A percentile compares a stretch with the other conserved stretches of the same genome.
phyloP scores from a whole-genome alignment of 148 eudicot genomes.

The Silene latifolia region DNA sequence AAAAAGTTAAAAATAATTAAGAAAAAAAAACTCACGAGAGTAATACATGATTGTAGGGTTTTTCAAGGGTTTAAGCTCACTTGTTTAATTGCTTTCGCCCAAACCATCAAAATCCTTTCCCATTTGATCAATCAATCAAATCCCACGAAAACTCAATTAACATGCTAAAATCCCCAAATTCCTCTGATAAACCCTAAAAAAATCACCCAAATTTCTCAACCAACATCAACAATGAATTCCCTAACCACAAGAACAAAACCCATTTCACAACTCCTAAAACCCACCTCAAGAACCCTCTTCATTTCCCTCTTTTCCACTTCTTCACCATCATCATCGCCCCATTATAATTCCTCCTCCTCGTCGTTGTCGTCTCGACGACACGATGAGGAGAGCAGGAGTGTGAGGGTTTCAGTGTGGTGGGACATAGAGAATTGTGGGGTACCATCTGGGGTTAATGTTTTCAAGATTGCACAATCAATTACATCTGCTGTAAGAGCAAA shows the following conservation, averaged over 20 bases:
- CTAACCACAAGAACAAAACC: slow-evolving; percentile 18
- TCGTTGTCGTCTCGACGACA: slow-evolving; percentile 28
- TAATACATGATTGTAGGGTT: too few relatives aligned
- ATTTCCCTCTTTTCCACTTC: slow-evolving; percentile 19
- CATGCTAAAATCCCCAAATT: not conserved
- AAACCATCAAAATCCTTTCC: not conserved
- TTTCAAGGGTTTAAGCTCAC: slow-evolving; percentile 28
- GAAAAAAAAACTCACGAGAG: too few relatives aligned
- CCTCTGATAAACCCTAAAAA: not conserved
- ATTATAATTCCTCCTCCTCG: not conserved
- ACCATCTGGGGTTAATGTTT: slow-evolving; percentile 59
- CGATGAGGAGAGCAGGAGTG: slow-evolving; percentile 62
- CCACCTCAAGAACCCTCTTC: slow-evolving; percentile 20
- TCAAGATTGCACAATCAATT: slow-evolving; percentile 55
- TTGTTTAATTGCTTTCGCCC: too few relatives aligned
- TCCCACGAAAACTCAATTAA: not conserved
- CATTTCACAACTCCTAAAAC: slow-evolving; percentile 6
- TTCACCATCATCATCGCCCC: not conserved
- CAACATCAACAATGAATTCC: slow-evolving; percentile 24
- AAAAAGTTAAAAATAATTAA: too few relatives aligned
- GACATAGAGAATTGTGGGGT: slow-evolving; percentile 79
- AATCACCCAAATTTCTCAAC: not conserved
- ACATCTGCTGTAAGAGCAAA: slow-evolving; percentile 60
- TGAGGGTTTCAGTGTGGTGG: slow-evolving; percentile 95
- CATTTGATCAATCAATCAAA: slow-evolving; percentile 4